Conservation (phyloP, 768 basidiomycete genomes). For the Sistotremastrum suecicum region DNA sequence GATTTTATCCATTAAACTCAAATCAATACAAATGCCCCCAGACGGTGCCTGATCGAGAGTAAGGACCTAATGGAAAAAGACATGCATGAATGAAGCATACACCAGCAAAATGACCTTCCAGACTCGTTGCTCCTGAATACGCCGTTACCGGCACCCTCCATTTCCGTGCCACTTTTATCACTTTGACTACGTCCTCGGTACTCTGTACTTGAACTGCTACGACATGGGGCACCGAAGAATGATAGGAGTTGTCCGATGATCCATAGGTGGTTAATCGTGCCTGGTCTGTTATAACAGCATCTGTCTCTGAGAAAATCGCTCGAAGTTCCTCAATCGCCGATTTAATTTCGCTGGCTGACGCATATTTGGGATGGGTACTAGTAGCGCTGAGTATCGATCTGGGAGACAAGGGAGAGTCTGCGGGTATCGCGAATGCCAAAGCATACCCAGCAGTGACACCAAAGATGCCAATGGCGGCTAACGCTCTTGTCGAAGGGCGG, state of each 20-base stretch:
- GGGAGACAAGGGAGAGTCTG: too few relatives aligned
- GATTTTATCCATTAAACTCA: constrained; percentile 69
- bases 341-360: constrained; percentile 36
- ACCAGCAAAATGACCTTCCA: constrained; percentile 65
- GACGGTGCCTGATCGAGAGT: constrained; percentile 7
- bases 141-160: constrained; percentile 66
- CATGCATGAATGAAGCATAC: constrained; percentile 24
- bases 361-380: constrained; percentile 22
- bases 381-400: too few relatives aligned
- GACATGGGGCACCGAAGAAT: constrained; percentile 37
- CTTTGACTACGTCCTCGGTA: constrained; percentile 71
- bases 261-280: constrained; percentile 42
- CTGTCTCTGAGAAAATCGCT: constrained; percentile 21
- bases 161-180: constrained; percentile 62
- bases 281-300: constrained; percentile 33
- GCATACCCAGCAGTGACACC: too few relatives aligned
- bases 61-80: neutral
- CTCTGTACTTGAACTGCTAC: constrained; percentile 50
- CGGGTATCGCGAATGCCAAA: too few relatives aligned
- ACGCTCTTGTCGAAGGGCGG: too few relatives aligned
- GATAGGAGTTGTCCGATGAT: constrained; percentile 35
- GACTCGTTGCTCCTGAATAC: constrained; percentile 68
- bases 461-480: too few relatives aligned
- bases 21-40: constrained; percentile 69
- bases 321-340: constrained; percentile 38